Evolutionary conservation across 257 asterid species (phyloP).

Genomic region (Solanum clarkiae): DNA sequence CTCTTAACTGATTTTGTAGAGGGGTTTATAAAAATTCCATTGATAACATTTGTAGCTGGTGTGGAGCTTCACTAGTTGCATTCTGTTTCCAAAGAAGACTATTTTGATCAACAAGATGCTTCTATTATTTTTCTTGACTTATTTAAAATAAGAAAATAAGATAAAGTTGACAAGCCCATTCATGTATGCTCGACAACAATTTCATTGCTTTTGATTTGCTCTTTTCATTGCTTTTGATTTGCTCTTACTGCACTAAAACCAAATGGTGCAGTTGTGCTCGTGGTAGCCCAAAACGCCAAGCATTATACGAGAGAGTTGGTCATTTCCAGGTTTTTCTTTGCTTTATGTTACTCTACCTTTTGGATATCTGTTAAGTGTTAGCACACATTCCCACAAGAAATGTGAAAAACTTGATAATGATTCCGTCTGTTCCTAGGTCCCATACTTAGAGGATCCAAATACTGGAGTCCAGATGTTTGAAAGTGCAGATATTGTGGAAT

Average conservation of each 20-base stretch:
- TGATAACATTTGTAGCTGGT: not conserved
- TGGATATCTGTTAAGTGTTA: not conserved
- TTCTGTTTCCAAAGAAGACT: not conserved
- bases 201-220: not conserved
- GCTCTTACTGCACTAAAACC: not conserved
- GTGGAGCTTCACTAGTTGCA: not conserved
- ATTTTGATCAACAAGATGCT: not conserved
- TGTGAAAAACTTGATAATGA: not conserved
- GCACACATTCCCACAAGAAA: not conserved
- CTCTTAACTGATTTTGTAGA: not conserved
- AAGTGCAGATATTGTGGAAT: constrained; percentile 86
- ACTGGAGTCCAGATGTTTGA: constrained; percentile 89
- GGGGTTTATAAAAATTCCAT: not conserved
- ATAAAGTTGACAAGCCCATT: not conserved
- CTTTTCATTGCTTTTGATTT: not conserved
- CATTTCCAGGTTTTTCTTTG: constrained; percentile 59
- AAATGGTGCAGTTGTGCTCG: constrained; percentile 69
- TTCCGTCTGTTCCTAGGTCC: constrained; percentile 36
- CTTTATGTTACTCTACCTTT: not conserved
- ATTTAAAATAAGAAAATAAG: not conserved
- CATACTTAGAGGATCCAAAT: constrained; percentile 90
- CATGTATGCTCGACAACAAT: not conserved
- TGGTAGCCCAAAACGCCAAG: constrained; percentile 82
- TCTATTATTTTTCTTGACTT: not conserved
- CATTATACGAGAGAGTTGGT: constrained; percentile 50